Conservation (phyloP, 805 yeast genomes). For the Ascoidea asiatica region DNA sequence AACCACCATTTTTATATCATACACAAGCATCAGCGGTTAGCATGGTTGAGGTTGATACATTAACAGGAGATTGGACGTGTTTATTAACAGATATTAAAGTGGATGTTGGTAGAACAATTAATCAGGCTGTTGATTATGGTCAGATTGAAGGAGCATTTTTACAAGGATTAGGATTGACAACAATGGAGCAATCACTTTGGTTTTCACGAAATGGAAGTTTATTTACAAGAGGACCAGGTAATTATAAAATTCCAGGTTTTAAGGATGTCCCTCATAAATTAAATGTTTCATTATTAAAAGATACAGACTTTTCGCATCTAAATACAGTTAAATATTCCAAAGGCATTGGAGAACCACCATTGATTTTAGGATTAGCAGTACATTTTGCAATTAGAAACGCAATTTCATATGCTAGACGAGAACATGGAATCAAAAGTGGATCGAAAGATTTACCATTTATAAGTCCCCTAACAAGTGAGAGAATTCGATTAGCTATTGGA, state of each 20-base stretch:
- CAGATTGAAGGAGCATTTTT: constrained; percentile 38
- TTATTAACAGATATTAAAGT: constrained; percentile 28
- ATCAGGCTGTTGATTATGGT: constrained; percentile 35
- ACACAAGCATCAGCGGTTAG: constrained; percentile 32
- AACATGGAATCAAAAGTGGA: constrained; percentile 17
- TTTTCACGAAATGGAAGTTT: constrained; percentile 24
- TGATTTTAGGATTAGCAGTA: constrained; percentile 28
- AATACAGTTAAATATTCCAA: constrained; percentile 29
- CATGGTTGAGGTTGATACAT: constrained; percentile 30
- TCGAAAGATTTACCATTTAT: constrained; percentile 16
- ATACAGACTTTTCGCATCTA: constrained; percentile 27
- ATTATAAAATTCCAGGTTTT: constrained; percentile 36
- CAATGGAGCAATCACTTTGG: constrained; percentile 35
- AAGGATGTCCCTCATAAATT: constrained; percentile 32
- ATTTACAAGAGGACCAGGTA: constrained; percentile 34
- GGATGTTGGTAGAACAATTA: constrained; percentile 35
- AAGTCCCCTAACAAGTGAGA: constrained; percentile 30
- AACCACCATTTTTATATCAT: constrained; percentile 31
- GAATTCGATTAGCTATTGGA: constrained; percentile 26
- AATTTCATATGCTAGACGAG: constrained; percentile 20
- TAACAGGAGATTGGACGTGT: constrained; percentile 34
- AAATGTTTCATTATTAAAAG: constrained; percentile 26
- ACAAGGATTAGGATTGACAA: constrained; percentile 35
- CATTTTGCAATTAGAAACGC: constrained; percentile 33
- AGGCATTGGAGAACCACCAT: constrained; percentile 40